Evolutionary conservation across 495 filamentous ascomycete genomes (phyloP), one percentile per base, ranked within the genome.

Genomic region (Penicillium dipodomyicola): DNA sequence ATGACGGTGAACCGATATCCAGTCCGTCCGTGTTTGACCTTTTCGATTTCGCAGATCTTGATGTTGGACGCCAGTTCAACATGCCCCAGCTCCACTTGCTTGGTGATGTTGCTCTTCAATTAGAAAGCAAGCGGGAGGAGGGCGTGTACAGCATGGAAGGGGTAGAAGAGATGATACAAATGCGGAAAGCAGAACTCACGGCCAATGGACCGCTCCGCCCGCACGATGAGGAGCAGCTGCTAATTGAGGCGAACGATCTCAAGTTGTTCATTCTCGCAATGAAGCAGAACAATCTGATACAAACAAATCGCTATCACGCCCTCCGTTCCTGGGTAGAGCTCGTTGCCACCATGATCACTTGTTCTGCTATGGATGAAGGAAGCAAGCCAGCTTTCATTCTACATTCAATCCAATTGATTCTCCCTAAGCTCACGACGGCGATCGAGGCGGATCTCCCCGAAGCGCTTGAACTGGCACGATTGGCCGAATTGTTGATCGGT

Each of bases 1-100:
- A 87, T 1, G 81, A 81, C 32, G 82, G 84, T 9, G 81, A 87
- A 40, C 75, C 81, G n/a, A 62, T 85, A 27, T 65, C 72, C 14
- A 87, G 89, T 52, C 80, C 85, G 4, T 88, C 86, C 6, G 80
- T 97, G 14, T 95, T 97, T 69, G 95, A 97, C 60, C 82, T 97
- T 20, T 91, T 96, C 54, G 95, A 97, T 72, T 96, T 97, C 54
- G 78, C 91, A 30, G 86, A 92, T 53, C 69, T 90, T 8, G 85
- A 92, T 41, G 77, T 85, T 41, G 62, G 75, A 2, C 79, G 78
- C 58, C 60, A 76, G 37, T 65, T 80, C 33, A 53, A 71, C 10
- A 52, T 63, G 2, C 86, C 89, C 8, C 54, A 75, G 12, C 71
- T 84, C 19, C 67, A 68, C 10, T 75, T 82, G 37, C 86, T 92